Conservation (phyloP, 2,329 filamentous ascomycete species). For the Parascedosporium putredinis region DNA sequence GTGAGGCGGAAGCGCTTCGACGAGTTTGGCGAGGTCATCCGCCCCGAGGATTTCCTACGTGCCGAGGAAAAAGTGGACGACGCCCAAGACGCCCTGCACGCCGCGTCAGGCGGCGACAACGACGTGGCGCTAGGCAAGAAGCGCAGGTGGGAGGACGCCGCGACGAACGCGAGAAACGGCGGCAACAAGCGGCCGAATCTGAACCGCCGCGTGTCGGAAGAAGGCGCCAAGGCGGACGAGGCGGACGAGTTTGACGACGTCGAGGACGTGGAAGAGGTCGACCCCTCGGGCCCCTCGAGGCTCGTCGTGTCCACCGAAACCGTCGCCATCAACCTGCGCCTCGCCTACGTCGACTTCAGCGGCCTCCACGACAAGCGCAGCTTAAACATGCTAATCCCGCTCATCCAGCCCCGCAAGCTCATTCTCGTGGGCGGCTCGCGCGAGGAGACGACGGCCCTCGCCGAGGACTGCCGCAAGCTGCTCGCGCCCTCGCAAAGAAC, state of each 20-base stretch:
- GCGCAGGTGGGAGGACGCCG: conserved; percentile 75
- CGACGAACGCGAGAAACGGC: conserved; percentile 17
- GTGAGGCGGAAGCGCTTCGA: conserved; percentile 70
- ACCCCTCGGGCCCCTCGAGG: conserved; percentile 60
- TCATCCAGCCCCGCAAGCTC: conserved; percentile 88
- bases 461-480: conserved; percentile 67
- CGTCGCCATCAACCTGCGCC: conserved; percentile 59
- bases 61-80: conserved; percentile 76
- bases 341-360: conserved; percentile 85
- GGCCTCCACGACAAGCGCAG: conserved; percentile 90
- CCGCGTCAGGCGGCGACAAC: conserved; percentile 34
- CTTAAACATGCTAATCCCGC: conserved; percentile 85
- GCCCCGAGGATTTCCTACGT: conserved; percentile 84
- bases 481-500: conserved; percentile 37
- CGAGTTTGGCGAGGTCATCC: conserved; percentile 89
- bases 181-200: conserved; percentile 51
- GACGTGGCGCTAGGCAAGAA: conserved; percentile 75
- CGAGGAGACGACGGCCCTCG: conserved; percentile 69
- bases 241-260: conserved; percentile 49
- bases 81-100: conserved; percentile 13
- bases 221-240: conserved; percentile 22
- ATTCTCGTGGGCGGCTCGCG: conserved; percentile 78
- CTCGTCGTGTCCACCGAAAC: conserved; percentile 53
- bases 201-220: conserved; percentile 30
- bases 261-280: conserved; percentile 40